These are phyloP conservation scores for Dioscorea zingiberensis DNA, from an alignment of 106 monocot species.

Conservation along the genomic window DNA sequence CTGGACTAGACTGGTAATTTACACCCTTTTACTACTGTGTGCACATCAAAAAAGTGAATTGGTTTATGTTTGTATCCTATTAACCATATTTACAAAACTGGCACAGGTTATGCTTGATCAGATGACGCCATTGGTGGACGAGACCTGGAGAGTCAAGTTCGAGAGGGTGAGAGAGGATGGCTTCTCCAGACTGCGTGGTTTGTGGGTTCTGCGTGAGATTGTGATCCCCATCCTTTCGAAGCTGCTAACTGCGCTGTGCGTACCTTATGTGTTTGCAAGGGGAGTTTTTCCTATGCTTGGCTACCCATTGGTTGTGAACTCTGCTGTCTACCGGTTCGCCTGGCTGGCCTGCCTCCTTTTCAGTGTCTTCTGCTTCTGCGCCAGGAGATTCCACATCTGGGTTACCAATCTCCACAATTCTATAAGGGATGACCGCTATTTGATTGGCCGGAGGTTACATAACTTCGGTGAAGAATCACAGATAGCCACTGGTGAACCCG, in stretches of 20 bases:
- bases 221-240: constrained; percentile 76
- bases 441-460: constrained; percentile 83
- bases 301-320: constrained; percentile 85
- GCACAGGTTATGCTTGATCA: constrained; percentile 95
- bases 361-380: constrained; percentile 58
- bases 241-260: constrained; percentile 82
- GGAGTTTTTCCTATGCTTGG: constrained; percentile 88
- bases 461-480: constrained; percentile 67
- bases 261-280: constrained; percentile 89
- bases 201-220: constrained; percentile 91
- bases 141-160: constrained; percentile 85
- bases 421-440: constrained; percentile 91
- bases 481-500: not conserved
- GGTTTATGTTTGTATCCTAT: not conserved
- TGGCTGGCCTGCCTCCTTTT: constrained; percentile 90
- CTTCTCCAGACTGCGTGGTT: constrained; percentile 71
- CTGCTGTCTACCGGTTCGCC: constrained; percentile 90
- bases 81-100: not conserved
- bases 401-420: constrained; percentile 97
- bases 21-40: not conserved
- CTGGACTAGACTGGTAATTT: constrained; percentile 87
- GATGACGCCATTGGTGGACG: constrained; percentile 90
- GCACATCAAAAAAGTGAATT: not conserved
- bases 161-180: constrained; percentile 87
- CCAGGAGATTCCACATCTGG: constrained; percentile 79